These are phyloP conservation scores for Leishmania guyanensis DNA, from an alignment of 208 protist genomes.

Conservation along the genomic window DNA sequence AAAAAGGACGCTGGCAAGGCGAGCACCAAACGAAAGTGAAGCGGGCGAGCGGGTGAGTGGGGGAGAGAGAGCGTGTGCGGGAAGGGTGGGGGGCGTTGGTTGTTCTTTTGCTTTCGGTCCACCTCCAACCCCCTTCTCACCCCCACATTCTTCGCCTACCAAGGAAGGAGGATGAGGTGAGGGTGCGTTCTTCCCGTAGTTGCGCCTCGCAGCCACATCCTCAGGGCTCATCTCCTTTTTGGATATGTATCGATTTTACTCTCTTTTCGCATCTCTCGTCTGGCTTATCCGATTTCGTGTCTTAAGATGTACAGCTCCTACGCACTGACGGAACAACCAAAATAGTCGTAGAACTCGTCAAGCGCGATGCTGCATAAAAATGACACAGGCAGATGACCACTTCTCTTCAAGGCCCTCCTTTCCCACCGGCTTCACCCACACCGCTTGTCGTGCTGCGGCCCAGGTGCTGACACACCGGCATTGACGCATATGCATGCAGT, in stretches of 20 bases:
- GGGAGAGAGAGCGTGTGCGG: not conserved
- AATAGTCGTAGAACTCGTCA: not conserved
- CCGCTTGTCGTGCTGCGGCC: not conserved
- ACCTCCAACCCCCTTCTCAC: not conserved
- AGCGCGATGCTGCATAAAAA: not conserved
- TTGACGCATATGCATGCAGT: not conserved
- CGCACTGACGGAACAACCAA: not conserved
- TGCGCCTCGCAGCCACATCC: not conserved
- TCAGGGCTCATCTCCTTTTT: not conserved
- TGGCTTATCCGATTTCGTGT: not conserved
- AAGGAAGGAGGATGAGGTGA: not conserved
- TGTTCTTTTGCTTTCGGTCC: not conserved
- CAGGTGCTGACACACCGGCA: not conserved
- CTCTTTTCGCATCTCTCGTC: not conserved
- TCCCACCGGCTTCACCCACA: not conserved
- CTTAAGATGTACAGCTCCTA: not conserved
- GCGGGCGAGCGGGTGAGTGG: not conserved
- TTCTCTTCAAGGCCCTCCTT: not conserved
- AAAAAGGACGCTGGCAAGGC: conserved; percentile 40
- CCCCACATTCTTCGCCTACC: not conserved
- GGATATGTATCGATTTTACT: not conserved
- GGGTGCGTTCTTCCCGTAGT: not conserved
- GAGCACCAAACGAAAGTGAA: conserved; percentile 15
- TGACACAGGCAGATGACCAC: no score
- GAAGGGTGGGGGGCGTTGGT: not conserved